Percentiles rank a stretch among this genome's conserved stretches.
These are phyloP conservation scores for Hymenoscyphus repandus DNA, from an alignment of 2,329 filamentous ascomycete genomes.

Conservation along the genomic window DNA sequence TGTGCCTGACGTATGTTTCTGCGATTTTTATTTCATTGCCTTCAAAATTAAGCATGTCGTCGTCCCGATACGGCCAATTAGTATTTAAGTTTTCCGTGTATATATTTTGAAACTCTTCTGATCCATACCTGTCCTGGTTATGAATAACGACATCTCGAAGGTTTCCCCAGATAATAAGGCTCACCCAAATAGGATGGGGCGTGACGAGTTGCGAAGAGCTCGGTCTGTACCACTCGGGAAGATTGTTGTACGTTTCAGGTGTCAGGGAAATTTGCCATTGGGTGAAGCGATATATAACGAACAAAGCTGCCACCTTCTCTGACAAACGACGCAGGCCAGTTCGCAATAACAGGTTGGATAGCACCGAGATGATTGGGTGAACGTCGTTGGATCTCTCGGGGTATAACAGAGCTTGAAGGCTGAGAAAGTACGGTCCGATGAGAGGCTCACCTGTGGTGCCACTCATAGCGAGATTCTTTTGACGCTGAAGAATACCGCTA, in stretches of 20 bases:
- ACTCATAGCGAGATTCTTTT: slow-evolving; percentile 31
- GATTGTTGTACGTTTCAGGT: slow-evolving; percentile 15
- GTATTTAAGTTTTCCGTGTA: slow-evolving; percentile 33
- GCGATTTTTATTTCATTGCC: slow-evolving; percentile 19
- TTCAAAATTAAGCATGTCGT: slow-evolving; percentile 18
- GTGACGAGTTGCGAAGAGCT: slow-evolving; percentile 27
- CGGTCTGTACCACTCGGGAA: slow-evolving; percentile 23
- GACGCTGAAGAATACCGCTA: slow-evolving; percentile 34
- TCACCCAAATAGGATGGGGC: slow-evolving; percentile 31
- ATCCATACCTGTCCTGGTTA: slow-evolving; percentile 34
- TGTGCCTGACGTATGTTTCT: slow-evolving; percentile 20
- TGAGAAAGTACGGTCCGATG: slow-evolving; percentile 32
- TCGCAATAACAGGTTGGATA: slow-evolving; percentile 26
- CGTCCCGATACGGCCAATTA: slow-evolving; percentile 31
- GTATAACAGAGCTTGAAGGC: slow-evolving; percentile 33
- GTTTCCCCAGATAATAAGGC: slow-evolving; percentile 33
- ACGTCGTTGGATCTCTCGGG: slow-evolving; percentile 24
- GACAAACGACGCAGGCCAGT: slow-evolving; percentile 13
- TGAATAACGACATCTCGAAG: slow-evolving; percentile 34
- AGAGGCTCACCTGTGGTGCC: slow-evolving; percentile 27
- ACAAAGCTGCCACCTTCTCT: slow-evolving; percentile 19
- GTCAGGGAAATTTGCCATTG: slow-evolving; percentile 26
- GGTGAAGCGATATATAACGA: slow-evolving; percentile 18
- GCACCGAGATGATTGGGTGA: slow-evolving; percentile 25
- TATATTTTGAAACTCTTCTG: slow-evolving; percentile 33